Conservation (phyloP, 495 filamentous ascomycete species). For the Physcia stellaris region DNA sequence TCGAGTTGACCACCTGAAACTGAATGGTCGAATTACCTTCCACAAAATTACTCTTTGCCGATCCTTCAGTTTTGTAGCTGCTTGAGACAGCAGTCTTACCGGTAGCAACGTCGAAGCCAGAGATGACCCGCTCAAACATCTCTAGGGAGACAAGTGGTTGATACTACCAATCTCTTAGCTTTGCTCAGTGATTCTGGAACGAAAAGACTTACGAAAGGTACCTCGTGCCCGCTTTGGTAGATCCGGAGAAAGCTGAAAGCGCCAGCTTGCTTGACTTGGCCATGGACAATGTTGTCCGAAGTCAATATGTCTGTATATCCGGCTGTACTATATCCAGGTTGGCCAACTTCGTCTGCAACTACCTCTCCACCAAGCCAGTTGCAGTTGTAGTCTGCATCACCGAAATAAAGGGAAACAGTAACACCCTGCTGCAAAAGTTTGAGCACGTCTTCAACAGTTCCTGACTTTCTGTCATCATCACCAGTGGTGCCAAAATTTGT, state of each 20-base stretch:
- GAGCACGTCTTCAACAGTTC: conserved; percentile 35
- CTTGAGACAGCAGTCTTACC: too few relatives aligned
- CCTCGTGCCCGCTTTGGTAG: conserved; percentile 47
- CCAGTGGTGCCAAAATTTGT: conserved; percentile 36
- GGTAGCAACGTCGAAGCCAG: conserved; percentile 42
- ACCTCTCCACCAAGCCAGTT: conserved; percentile 22
- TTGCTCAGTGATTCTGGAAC: too few relatives aligned
- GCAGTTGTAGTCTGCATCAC: conserved; percentile 46
- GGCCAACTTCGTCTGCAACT: conserved; percentile 24
- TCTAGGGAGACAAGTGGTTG: conserved; percentile 41
- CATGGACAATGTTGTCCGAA: conserved; percentile 31
- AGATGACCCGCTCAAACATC: conserved; percentile 41
- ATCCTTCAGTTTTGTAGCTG: conserved; percentile 39
- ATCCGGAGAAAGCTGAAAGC: conserved; percentile 47
- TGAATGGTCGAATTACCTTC: conserved; percentile 47
- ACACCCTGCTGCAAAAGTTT: conserved; percentile 42
- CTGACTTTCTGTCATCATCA: conserved; percentile 31
- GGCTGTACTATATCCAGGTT: conserved; percentile 29
- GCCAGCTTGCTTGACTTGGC: conserved; percentile 43
- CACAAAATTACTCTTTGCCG: conserved; percentile 35
- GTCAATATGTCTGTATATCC: conserved; percentile 36
- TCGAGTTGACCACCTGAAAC: conserved; percentile 29
- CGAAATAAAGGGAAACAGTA: conserved; percentile 58
- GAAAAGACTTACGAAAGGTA: too few relatives aligned
- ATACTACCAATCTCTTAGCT: too few relatives aligned